These are phyloP conservation scores for Backusella luteola DNA, from an alignment of 192 early-diverging fungal species.

Conservation along the genomic window DNA sequence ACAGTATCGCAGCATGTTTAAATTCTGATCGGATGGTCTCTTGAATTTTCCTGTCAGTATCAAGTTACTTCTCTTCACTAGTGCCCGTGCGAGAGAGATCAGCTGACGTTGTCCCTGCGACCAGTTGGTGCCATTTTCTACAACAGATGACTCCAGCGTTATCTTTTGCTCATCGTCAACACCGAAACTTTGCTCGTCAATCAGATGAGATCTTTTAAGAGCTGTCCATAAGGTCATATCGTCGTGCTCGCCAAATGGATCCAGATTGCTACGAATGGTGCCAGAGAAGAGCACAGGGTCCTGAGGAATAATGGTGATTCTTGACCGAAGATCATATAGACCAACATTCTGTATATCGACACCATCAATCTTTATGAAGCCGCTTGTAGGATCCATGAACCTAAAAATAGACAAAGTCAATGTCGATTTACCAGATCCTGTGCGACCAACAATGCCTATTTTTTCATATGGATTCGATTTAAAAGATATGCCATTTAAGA, in stretches of 20 bases:
- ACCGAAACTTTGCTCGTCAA: not conserved
- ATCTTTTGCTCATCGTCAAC: slow-evolving; percentile 7
- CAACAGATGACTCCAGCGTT: slow-evolving; percentile 38
- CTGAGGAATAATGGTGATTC: slow-evolving; percentile 89
- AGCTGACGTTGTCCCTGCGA: slow-evolving; percentile 56
- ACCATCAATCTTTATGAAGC: slow-evolving; percentile 64
- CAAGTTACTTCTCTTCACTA: slow-evolving; percentile 51
- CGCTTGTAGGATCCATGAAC: slow-evolving; percentile 45
- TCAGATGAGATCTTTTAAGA: slow-evolving; percentile 17
- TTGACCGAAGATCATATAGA: slow-evolving; percentile 63
- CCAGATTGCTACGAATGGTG: slow-evolving; percentile 62
- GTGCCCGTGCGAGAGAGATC: slow-evolving; percentile 59
- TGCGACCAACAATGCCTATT: slow-evolving; percentile 52
- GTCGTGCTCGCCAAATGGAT: slow-evolving; percentile 58
- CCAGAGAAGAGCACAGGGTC: slow-evolving; percentile 68
- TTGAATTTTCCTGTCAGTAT: not conserved
- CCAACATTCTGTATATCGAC: slow-evolving; percentile 68
- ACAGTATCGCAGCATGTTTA: not conserved
- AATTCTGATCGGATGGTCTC: not conserved
- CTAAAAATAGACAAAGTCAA: slow-evolving; percentile 48
- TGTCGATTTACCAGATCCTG: slow-evolving; percentile 52
- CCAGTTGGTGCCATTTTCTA: slow-evolving; percentile 57
- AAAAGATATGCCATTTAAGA: slow-evolving; percentile 44
- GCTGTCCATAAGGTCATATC: slow-evolving; percentile 55
- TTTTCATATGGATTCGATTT: slow-evolving; percentile 37